Base-by-base conservation (phyloP, 2,329 filamentous ascomycete species). In the Fusarium mangiferae region DNA sequence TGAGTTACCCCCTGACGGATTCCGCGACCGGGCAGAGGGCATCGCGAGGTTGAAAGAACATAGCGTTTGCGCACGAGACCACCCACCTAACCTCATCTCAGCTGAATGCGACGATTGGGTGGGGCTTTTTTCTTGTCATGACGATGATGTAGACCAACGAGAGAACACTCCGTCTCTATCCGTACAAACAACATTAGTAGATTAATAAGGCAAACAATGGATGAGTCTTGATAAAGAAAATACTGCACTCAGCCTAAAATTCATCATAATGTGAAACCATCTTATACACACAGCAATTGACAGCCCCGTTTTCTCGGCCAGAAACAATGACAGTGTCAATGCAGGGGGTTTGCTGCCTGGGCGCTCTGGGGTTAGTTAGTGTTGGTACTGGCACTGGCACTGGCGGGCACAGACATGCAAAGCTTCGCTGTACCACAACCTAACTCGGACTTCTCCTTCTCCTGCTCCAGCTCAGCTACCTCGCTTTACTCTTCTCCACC, bases 281-380 rank as follows among this genome's bases (percentile, higher is more conserved):
- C 15, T 18, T 35, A 51, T 20, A 38, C 28, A 36, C 52, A 35
- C 33, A 51, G 26, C 35, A 41, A 64, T 62, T 62, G 39, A 41
- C 36, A 36, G n/a, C 54, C 49, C 64, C 62, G 46, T 74, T 66
- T 80, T 80, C 79, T 78, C 70, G 60, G 48, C 78, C 77, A 80
- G 78, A 79, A 79, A 69, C 68, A 56, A 51, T 64, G 66, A 54
- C 61, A 66, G 66, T 73, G 72, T 74, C 64, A 66, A 72, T 78
- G 67, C 76, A 78, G 76, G 76, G 72, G 73, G 75, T 73, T 74
- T 66, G 49, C 62, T 54, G 64, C 55, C 62, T 54, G 56, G 66
- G 75, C 56, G 51, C 48, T 62, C 55, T 49, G 41, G 44, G 46
- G 49, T 36, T 39, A 30, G 62, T 28, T 13, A 35, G 33, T 45